These are phyloP conservation scores for Rosellinia necatrix DNA, from an alignment of 2,329 filamentous ascomycete genomes.

Conservation along the genomic window DNA sequence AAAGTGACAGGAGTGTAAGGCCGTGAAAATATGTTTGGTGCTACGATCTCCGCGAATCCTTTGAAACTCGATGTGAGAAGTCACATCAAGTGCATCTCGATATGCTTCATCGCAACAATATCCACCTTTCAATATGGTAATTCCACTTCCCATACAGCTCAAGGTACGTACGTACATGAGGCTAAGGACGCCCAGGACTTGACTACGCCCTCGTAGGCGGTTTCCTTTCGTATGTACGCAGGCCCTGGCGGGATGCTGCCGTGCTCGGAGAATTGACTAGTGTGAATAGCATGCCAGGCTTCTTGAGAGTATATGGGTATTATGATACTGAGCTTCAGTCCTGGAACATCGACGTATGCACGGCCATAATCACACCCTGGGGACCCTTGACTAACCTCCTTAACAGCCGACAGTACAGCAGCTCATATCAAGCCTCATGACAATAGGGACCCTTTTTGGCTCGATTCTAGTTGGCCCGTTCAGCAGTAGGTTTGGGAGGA, in stretches of 20 bases:
- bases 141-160: too few relatives aligned
- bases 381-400: background rate
- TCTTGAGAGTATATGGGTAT: conserved; percentile 43
- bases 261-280: background rate
- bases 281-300: conserved; percentile 39
- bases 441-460: conserved; percentile 41
- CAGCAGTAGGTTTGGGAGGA: conserved; percentile 32
- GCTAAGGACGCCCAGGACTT: conserved; percentile 30
- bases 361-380: background rate
- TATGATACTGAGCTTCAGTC: conserved; percentile 29
- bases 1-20: background rate
- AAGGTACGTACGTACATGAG: background rate
- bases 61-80: conserved; percentile 38
- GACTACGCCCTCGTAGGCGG: conserved; percentile 44
- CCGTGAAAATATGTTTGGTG: conserved; percentile 26
- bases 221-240: conserved; percentile 35
- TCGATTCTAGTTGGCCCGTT: conserved; percentile 40
- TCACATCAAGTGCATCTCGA: conserved; percentile 37
- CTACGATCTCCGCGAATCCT: conserved; percentile 38
- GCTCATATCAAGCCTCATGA: conserved; percentile 44
- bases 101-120: conserved; percentile 39
- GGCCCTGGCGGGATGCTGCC: background rate
- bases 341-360: conserved; percentile 40
- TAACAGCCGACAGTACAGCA: conserved; percentile 41
- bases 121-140: conserved; percentile 43